Conservation (phyloP, 148 eudicot species). For the Nepenthes mirabilis region DNA sequence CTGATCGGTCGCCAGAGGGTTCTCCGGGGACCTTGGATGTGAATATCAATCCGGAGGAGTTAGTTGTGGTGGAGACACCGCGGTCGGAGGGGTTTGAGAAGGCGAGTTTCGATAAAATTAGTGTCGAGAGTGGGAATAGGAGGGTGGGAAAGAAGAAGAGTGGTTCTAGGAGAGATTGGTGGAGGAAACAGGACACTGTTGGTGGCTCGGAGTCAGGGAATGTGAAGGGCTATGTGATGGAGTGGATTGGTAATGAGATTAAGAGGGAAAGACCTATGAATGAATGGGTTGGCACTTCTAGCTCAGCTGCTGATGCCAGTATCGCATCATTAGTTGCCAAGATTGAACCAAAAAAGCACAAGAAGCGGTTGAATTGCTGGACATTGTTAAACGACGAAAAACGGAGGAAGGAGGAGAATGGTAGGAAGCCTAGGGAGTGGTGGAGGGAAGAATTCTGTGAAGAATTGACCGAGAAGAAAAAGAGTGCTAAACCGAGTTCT, state of each 20-base stretch:
- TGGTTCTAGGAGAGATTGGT: conserved; percentile 69
- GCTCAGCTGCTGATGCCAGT: conserved; percentile 11
- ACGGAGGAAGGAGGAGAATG: conserved; percentile 40
- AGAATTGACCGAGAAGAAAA: conserved; percentile 53
- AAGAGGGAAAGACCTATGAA: conserved; percentile 60
- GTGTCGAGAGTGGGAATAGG: conserved; percentile 54
- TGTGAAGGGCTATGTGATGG: conserved; percentile 92
- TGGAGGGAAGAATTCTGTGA: conserved; percentile 97
- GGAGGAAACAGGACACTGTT: conserved; percentile 80
- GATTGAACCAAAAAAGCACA: conserved; percentile 36
- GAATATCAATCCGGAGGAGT: neutral
- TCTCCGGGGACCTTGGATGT: conserved; percentile 15
- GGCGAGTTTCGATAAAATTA: conserved; percentile 46
- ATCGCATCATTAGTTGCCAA: conserved; percentile 1
- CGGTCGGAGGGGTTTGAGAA: conserved; percentile 49
- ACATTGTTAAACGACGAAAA: conserved; percentile 44
- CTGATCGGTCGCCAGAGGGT: conserved; percentile 40
- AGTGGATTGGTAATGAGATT: conserved; percentile 93
- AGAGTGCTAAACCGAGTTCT: conserved; percentile 19
- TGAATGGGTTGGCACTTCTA: conserved; percentile 31
- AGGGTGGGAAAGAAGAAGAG: conserved; percentile 42
- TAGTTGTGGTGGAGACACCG: conserved; percentile 19
- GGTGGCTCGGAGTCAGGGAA: conserved; percentile 55
- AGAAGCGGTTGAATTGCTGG: conserved; percentile 75
- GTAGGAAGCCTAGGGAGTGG: conserved; percentile 88